Base-by-base conservation (phyloP, 106 monocot genomes). In the Cymbidium sinense region DNA sequence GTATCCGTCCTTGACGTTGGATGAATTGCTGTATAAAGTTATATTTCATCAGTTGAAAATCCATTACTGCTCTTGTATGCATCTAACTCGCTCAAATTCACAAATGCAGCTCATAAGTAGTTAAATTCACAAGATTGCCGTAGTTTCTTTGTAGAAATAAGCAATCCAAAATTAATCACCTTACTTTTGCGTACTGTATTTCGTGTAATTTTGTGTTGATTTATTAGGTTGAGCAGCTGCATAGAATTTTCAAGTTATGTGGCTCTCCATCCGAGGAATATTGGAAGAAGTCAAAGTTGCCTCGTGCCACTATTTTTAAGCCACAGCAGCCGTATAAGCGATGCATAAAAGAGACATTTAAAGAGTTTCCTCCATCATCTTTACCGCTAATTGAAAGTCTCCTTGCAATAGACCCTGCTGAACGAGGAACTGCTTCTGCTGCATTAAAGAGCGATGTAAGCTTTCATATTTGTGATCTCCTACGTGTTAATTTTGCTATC, bases 151-250 rank as follows among this genome's bases (percentile, higher is more conserved):
- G 23, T 65, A 65, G 64, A 25, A 65, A 65, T 65, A 28, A 6
- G 64, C 20, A 65, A 19, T 30, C 3, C 64, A 65, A 25, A 28
- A 30, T 30, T 21, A 74, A 43, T 44, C 12, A 44, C 43, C 28
- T 33, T 43, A 11, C 43, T 13, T 2, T 71, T 15, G 5, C 20
- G 31, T 37, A 34, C 20, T 35, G 36, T 43, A 43, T 44, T 44
- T 27, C 2, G 25, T 70, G 31, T 11, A 74, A 41, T 10, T 43
- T 44, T 65, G 64, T 74, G 20, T 30, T 47, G 4, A 28, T 27
- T 50, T 44, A 12, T 75, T 30, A 75, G 75, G 75, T 75, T 75
- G 75, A 75, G 50, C 75, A 75, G 50, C 50, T 75, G 29, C 75
- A 75, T 21, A 75, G 29, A 29, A 75, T 75, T 13, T 75, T 75